phyloP scores from a whole-genome alignment of 495 filamentous ascomycete genomes.

The Aspergillus bridgeri region DNA sequence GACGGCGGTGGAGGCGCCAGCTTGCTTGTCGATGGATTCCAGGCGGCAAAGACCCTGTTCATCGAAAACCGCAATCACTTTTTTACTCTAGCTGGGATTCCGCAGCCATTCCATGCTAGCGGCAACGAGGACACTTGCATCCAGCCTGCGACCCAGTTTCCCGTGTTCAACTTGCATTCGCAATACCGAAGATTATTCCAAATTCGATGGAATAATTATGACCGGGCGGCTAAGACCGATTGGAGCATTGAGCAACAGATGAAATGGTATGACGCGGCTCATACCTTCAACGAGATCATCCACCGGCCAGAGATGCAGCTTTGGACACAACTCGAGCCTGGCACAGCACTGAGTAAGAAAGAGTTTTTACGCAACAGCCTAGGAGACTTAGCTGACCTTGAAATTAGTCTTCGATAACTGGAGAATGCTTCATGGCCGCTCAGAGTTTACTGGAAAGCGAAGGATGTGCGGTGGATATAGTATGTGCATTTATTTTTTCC shows the following conservation, averaged over 20 bases:
- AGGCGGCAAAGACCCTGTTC: conserved; percentile 57
- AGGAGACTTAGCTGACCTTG: conserved; percentile 8
- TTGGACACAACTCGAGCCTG: conserved; percentile 75
- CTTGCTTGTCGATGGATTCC: conserved; percentile 79
- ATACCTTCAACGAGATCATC: conserved; percentile 60
- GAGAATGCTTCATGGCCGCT: conserved; percentile 84
- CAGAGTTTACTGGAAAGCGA: conserved; percentile 74
- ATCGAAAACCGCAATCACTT: conserved; percentile 48
- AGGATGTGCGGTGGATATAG: conserved; percentile 88
- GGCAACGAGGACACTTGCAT: conserved; percentile 82
- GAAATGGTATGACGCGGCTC: conserved; percentile 74
- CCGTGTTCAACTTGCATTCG: conserved; percentile 60
- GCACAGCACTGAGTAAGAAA: conserved; percentile 67
- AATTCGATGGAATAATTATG: conserved; percentile 89
- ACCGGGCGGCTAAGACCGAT: conserved; percentile 58
- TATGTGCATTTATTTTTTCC: conserved; percentile 41
- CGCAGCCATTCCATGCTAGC: conserved; percentile 71
- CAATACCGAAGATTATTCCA: conserved; percentile 47
- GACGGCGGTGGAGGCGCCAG: conserved; percentile 64
- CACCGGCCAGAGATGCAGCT: conserved; percentile 53
- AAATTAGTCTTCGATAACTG: conserved; percentile 86
- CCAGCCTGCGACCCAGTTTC: conserved; percentile 55
- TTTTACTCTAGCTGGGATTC: conserved; percentile 43
- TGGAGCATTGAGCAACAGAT: conserved; percentile 38
- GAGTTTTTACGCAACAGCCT: conserved; percentile 16